These are phyloP conservation scores for Neospermospora avenae DNA, from an alignment of 2,329 filamentous ascomycete species.

Conservation along the genomic window DNA sequence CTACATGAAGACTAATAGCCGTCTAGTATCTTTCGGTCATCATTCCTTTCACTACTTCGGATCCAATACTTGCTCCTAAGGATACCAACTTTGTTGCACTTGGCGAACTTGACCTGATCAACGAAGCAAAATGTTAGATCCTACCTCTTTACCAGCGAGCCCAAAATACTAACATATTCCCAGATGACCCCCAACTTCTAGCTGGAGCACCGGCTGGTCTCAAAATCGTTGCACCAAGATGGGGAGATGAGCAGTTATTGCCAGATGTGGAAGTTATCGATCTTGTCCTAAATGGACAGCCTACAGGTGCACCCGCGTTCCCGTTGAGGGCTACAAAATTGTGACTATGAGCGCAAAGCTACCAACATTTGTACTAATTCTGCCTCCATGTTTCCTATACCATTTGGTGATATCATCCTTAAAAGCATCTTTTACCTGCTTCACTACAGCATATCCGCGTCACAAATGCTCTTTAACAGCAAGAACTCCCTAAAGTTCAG, in stretches of 20 bases:
- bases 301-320: background rate
- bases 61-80: slow-evolving; percentile 32
- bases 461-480: no score
- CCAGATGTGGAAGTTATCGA: slow-evolving; percentile 34
- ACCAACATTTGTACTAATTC: background rate
- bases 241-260: slow-evolving; percentile 36
- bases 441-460: no score
- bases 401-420: no score
- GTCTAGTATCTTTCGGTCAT: slow-evolving; percentile 36
- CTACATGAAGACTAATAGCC: background rate
- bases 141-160: background rate
- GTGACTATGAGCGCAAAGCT: background rate
- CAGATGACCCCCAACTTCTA: slow-evolving; percentile 37
- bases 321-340: background rate
- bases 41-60: slow-evolving; percentile 34
- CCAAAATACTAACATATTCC: slow-evolving; percentile 7
- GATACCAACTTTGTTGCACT: slow-evolving; percentile 30
- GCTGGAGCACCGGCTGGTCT: slow-evolving; percentile 36
- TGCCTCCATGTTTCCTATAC: background rate
- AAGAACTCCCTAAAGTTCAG: no score
- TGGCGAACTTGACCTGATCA: slow-evolving; percentile 28
- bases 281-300: slow-evolving; percentile 24
- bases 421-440: no score
- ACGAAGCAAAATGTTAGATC: slow-evolving; percentile 34
- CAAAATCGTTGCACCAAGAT: slow-evolving; percentile 35